Base-by-base conservation (phyloP, 2,329 filamentous ascomycete genomes). In the Venturia asperata region DNA sequence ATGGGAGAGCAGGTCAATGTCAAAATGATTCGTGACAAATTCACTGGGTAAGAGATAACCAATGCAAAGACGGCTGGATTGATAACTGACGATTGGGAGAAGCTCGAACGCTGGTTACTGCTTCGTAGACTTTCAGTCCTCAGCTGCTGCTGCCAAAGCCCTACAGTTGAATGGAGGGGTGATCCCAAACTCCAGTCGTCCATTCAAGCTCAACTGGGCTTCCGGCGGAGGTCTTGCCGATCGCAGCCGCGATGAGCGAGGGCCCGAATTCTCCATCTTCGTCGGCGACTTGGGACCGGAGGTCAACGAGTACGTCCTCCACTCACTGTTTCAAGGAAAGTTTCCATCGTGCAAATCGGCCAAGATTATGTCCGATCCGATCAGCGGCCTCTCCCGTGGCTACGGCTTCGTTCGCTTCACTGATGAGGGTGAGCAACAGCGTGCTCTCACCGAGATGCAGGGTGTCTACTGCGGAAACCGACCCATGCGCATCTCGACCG, bases 121-220 rank as follows among this genome's bases (percentile, higher is more conserved):
- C 80, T 99, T 99, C 77, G 92, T 97, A 72, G 94, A 97, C 76
- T 99, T 99, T 73, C 74, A 85, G 65, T 88, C 83, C 70, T 83
- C 92, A 11, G 91, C 92, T 47, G 90, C 92, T 67, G 94, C 94
- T 52, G 88, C 86, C 72, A 97, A 96, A 82, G 94, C 94, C 45
- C 84, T 99, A n/a, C 82, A 83, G 60, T 83, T 97, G 62, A 97
- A 96, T 76, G 93, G 94, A 62, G 88, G 86, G 65, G 81, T 90
- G 61, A 96, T 99, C 70, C 92, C 93, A 58, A 97, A 97, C 83
- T 96, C 92, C 67, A 89, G 89, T 72, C 91, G 94, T 55, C 88
- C 91, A 61, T 99, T 99, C 85, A 97, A 97, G 84, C 87, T 99
- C 67, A 99, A 99, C 85, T 99, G 94, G 94, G 94, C 94, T 70